Base-by-base conservation (phyloP, 495 filamentous ascomycete genomes). In the Penicillium riverlandense region DNA sequence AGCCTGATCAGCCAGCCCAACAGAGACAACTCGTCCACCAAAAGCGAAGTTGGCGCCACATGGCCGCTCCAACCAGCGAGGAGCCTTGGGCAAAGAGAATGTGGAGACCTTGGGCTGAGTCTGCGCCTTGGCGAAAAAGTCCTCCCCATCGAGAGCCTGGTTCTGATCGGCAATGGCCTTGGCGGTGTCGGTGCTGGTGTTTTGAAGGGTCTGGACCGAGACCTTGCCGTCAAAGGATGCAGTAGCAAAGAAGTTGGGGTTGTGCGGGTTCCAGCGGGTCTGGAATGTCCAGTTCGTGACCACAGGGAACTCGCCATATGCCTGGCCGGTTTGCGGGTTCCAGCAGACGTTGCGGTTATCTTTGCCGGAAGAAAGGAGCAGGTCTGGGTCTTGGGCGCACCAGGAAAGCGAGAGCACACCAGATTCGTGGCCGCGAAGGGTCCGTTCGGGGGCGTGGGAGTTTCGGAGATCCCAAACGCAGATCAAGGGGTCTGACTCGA, bases 261-360 rank as follows among this genome's bases (percentile, higher is more conserved):
- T 94, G 52, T 85, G 79, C 13, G 94, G 92, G 62, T 96, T 89
- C 79, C 91, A 99, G 52, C 82, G 79, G 6, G 92, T 96, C 62
- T 90, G 82, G 73, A 97, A 99, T 2, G 90, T 95, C 92, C 94
- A 97, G 63, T 97, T 97, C 32, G 91, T 95, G 43, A 95, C 94
- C 50, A 96, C 86, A 10, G 91, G 88, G 63, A 96, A 95, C 66
- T 97, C 90, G 45, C 94, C 92, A 37, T 88, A 86, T 6, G 75
- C 69, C 56, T 88, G 79, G 37, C 90, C 90, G 6, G 83, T 94
- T 53, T 92, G 87, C 1, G 94, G 86, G 64, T 96, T 96, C 92
- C 94, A 99, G 47, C 90, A 85, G 42, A 97, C 77, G 1, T 90
- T 96, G 51, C 87, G 80, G 52, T 97, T 97, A 66, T 99, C 92